Base-by-base conservation (phyloP, 768 basidiomycete genomes). In the Cubamyces sp. region DNA sequence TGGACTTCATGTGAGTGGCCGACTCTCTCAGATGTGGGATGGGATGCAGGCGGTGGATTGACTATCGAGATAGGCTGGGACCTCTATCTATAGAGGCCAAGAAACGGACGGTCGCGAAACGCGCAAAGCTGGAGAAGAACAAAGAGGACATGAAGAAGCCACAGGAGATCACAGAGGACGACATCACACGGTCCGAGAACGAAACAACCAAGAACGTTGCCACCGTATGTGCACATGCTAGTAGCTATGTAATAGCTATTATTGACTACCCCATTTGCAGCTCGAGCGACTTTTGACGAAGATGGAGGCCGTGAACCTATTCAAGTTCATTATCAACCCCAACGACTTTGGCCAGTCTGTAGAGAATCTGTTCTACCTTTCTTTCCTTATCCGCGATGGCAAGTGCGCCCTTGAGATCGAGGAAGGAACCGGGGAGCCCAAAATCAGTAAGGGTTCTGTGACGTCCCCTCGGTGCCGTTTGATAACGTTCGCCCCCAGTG, bases 281-380 rank as follows among this genome's bases (percentile, higher is more conserved):
- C 79, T 96, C 21, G 80, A 82, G 69, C 74, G 80, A 3, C 76
- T 92, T 8, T 79, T 97, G 25, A 71, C 75, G 19, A 72, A 81
- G 0, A 74, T 77, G n/a, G 76, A 67, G 18, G 77, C 80, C 30
- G 81, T 91, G 54, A 97, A 97, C 68, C 74, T 97, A 28, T 98
- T 98, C 78, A 76, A 81, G 62, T 91, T 98, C 70, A 81, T 98
- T 55, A 79, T 97, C 64, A 96, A 99, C 71, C 97, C 97, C 14
- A 75, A 88, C 28, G 87, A 91, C 68, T 99, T 93, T 70, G 90
- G 88, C 0, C 96, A 99, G 71, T 93, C 92, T 0, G 94, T 98
- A 15, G 97, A 99, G 76, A 99, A 99, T 72, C 79, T 96, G 23
- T 98, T 99, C 73, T 95, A 97, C 70, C 81, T 96, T 2, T 94